Evolutionary conservation across 2,329 filamentous ascomycete species (phyloP).

Genomic region (Fusarium luffae): DNA sequence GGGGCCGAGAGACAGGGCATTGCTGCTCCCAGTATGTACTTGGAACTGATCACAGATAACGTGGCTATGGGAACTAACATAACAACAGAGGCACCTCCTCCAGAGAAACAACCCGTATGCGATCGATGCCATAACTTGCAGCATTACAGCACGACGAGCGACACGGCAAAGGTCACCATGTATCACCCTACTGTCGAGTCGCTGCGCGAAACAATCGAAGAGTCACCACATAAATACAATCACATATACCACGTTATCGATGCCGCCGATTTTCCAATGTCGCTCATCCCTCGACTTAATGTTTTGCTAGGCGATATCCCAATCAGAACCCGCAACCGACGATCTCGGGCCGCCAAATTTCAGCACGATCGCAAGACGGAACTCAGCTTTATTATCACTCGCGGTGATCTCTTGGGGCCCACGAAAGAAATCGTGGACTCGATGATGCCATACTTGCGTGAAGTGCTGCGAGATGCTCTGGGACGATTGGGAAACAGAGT

Average conservation of each 20-base stretch:
- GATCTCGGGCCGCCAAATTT: constrained; percentile 75
- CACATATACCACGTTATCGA: constrained; percentile 96
- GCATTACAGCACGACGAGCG: constrained; percentile 74
- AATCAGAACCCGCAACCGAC: constrained; percentile 82
- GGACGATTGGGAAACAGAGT: constrained; percentile 73
- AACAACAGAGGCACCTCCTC: constrained; percentile 16
- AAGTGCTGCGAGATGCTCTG: constrained; percentile 80
- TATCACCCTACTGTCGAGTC: constrained; percentile 83
- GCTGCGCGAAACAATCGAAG: constrained; percentile 83
- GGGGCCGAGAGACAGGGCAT: constrained; percentile 42
- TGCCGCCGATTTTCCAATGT: constrained; percentile 96
- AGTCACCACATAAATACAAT: constrained; percentile 90
- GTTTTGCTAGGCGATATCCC: constrained; percentile 76
- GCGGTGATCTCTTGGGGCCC: constrained; percentile 86
- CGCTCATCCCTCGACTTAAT: constrained; percentile 81
- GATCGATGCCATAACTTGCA: constrained; percentile 86
- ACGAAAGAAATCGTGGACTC: constrained; percentile 84
- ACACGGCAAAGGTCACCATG: constrained; percentile 66
- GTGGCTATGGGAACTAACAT: constrained; percentile 19
- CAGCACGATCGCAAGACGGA: constrained; percentile 76
- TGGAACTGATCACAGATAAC: background rate
- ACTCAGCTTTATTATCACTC: constrained; percentile 90
- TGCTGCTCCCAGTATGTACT: constrained; percentile 33
- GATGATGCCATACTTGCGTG: constrained; percentile 85
- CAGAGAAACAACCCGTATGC: constrained; percentile 71